Evolutionary conservation across 2,329 filamentous ascomycete genomes (phyloP).

Genomic region (Colletotrichum sp.): DNA sequence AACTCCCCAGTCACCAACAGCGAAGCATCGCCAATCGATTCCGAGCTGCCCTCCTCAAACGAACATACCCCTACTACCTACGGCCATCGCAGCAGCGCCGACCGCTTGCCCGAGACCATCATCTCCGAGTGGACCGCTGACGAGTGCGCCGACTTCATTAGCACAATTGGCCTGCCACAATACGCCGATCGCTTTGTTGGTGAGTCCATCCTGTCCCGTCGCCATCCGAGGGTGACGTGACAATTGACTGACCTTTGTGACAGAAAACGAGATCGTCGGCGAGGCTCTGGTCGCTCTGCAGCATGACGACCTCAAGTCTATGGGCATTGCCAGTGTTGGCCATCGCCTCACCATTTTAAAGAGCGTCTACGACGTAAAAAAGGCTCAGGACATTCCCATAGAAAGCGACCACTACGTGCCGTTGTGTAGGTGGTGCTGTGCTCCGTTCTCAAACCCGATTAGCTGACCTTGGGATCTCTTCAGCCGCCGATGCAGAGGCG

Average conservation of each 20-base stretch:
- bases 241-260: not conserved
- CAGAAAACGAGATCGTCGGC: slow-evolving; percentile 93
- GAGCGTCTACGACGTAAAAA: slow-evolving; percentile 94
- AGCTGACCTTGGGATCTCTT: slow-evolving; percentile 20
- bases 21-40: slow-evolving; percentile 73
- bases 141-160: slow-evolving; percentile 89
- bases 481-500: slow-evolving; percentile 87
- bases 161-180: slow-evolving; percentile 78
- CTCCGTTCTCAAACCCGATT: not conserved
- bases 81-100: slow-evolving; percentile 67
- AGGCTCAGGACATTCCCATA: slow-evolving; percentile 88
- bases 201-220: slow-evolving; percentile 48
- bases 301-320: slow-evolving; percentile 93
- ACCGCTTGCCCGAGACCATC: slow-evolving; percentile 73
- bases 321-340: slow-evolving; percentile 91
- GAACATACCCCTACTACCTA: slow-evolving; percentile 84
- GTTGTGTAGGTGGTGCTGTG: slow-evolving; percentile 68
- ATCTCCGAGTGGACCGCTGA: slow-evolving; percentile 84
- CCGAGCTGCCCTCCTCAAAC: slow-evolving; percentile 69
- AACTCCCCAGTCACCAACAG: slow-evolving; percentile 73
- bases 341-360: slow-evolving; percentile 95
- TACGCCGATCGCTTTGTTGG: slow-evolving; percentile 85
- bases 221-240: not conserved
- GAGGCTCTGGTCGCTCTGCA: slow-evolving; percentile 87
- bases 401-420: slow-evolving; percentile 95